Evolutionary conservation across 495 filamentous ascomycete genomes (phyloP).

Genomic region (Lentithecium fluviatile): DNA sequence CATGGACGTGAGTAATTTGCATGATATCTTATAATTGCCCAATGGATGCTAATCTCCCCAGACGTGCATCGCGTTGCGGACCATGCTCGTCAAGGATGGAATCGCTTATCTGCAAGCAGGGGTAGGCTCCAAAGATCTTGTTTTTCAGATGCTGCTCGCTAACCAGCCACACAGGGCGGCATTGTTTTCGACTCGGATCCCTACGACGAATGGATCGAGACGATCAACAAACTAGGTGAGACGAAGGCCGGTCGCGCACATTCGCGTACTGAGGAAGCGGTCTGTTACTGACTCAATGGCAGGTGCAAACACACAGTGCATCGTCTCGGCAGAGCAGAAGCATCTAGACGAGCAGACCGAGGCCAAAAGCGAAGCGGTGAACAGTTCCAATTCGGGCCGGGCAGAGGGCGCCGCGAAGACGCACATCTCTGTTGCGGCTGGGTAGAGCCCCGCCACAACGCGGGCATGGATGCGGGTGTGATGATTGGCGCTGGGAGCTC

Average conservation of each 20-base stretch:
- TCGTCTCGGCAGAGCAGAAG: conserved; percentile 76
- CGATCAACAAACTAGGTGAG: conserved; percentile 90
- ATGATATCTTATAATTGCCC: not conserved
- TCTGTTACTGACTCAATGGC: conserved; percentile 13
- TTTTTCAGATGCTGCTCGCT: not conserved
- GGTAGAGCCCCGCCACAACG: conserved; percentile 25
- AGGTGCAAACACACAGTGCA: conserved; percentile 64
- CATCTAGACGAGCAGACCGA: conserved; percentile 54
- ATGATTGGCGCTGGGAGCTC: conserved; percentile 2
- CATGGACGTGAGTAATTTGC: conserved; percentile 63
- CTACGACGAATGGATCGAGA: conserved; percentile 94
- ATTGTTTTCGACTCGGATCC: conserved; percentile 96
- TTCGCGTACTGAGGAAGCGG: not conserved
- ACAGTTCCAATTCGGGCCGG: not conserved
- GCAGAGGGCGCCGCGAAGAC: too few relatives aligned
- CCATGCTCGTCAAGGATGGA: conserved; percentile 91
- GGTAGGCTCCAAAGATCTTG: conserved; percentile 12
- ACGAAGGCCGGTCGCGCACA: conserved; percentile 45
- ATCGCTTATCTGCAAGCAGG: conserved; percentile 89
- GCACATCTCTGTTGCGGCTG: conserved; percentile 27
- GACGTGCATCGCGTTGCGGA: conserved; percentile 79
- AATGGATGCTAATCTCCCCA: conserved; percentile 11
- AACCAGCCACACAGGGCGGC: conserved; percentile 55
- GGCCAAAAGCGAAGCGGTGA: conserved; percentile 16
- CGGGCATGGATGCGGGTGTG: not conserved